A percentile compares a stretch with the other conserved stretches of the same genome.
These are phyloP conservation scores for Wickerhamomyces chaumierensis DNA, from an alignment of 805 yeast species.

Conservation along the genomic window DNA sequence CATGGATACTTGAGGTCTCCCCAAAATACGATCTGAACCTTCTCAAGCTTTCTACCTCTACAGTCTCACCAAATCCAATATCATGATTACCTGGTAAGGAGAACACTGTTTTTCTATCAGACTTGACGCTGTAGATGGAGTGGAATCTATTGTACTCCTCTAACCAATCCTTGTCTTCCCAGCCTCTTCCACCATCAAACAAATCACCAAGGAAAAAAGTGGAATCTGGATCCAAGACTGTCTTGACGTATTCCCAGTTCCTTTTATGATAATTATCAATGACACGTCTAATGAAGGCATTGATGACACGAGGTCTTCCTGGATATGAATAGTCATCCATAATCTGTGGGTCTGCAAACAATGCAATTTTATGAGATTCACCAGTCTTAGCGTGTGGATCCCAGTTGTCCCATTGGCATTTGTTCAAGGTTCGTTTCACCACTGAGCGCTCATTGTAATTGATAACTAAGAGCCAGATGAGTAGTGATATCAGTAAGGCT, in stretches of 20 bases:
- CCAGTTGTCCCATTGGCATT: constrained; percentile 60
- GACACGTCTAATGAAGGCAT: constrained; percentile 44
- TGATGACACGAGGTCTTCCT: constrained; percentile 38
- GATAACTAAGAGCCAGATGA: constrained; percentile 33
- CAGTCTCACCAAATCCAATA: constrained; percentile 80
- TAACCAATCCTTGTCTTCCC: constrained; percentile 64
- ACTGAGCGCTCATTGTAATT: constrained; percentile 44
- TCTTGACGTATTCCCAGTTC: constrained; percentile 54
- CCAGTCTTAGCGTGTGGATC: constrained; percentile 41
- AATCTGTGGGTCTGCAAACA: constrained; percentile 91
- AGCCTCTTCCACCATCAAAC: constrained; percentile 90
- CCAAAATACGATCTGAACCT: constrained; percentile 73
- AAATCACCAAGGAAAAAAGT: constrained; percentile 81
- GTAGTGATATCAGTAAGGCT: constrained; percentile 6
- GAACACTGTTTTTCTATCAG: constrained; percentile 31
- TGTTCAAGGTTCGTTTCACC: constrained; percentile 31
- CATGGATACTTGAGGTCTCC: constrained; percentile 38
- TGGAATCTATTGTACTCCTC: constrained; percentile 62
- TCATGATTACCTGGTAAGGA: constrained; percentile 92
- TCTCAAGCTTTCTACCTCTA: constrained; percentile 40
- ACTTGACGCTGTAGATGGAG: constrained; percentile 47
- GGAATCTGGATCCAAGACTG: constrained; percentile 57
- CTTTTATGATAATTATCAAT: constrained; percentile 74
- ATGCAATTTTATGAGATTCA: constrained; percentile 37
- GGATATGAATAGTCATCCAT: constrained; percentile 87